Evolutionary conservation across 2,329 filamentous ascomycete species (phyloP), one percentile per base, ranked within the genome.

Genomic region (Exophiala viscosa): DNA sequence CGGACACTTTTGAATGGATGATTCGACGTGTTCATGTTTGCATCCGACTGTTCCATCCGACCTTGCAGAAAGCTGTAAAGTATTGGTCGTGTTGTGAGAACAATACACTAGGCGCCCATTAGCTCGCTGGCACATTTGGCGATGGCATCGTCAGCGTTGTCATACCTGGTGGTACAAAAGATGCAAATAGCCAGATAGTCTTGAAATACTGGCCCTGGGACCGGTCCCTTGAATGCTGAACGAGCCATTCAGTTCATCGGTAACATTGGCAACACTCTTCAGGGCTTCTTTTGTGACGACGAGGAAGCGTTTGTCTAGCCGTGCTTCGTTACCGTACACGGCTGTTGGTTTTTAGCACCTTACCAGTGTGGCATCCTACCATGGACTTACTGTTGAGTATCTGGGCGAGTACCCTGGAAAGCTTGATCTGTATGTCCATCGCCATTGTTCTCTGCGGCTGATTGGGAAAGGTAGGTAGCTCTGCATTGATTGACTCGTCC

Each of bases 401-500:
- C 15, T 72, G 67, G 1, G 73, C 70, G 33, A 74, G 71, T 11
- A 74, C 70, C 35, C 70, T 69, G 3, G 73, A 73, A 32, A 78
- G 63, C 48, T 73, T 73, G 43, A 78, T 73, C 40, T 78, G 73
- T 61, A 77, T 71, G 9, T 66, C 65, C 13, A 77, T 61, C 1
- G 70, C 72, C 14, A 67, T 63, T n/a, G 67, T 65, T 42, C 69
- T 68, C 45, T 74, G 71, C 11, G 62, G 48, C 10, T 70, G 71
- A 18, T 65, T 67, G 1, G 68, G 60, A 17, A 75, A 78, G 7
- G 65, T 65, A 1, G 79, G 75, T 5, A 78, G 67, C 4, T 69
- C 67, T 0, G 75, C 73, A 6, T 73, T 69, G 0, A 82, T 71
- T 38, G 81, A 75, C n/a, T 78, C 73, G 35, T 80, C 76, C 15